Evolutionary conservation across 495 filamentous ascomycete species (phyloP).

Genomic region (Stereocaulon alpinum): DNA sequence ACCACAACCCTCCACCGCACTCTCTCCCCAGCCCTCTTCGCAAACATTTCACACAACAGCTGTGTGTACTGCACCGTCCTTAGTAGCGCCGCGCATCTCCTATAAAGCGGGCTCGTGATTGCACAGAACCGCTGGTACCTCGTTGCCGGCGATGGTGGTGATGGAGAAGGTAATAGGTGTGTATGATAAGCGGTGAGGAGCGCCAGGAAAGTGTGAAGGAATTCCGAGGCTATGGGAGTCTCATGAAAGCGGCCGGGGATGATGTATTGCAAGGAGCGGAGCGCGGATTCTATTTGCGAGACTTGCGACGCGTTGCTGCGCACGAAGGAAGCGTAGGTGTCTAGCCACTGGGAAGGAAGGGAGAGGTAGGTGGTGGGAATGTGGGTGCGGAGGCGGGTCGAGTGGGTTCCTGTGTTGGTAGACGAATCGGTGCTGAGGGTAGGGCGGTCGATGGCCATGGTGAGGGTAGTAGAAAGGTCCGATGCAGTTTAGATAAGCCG

Average conservation of each 20-base stretch:
- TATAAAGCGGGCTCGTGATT: slow-evolving; percentile 61
- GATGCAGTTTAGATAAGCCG: background rate
- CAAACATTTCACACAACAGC: slow-evolving; percentile 74
- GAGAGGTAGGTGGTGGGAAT: slow-evolving; percentile 28
- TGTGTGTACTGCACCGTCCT: slow-evolving; percentile 92
- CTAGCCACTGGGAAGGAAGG: slow-evolving; percentile 63
- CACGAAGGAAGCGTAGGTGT: slow-evolving; percentile 83
- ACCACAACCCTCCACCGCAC: slow-evolving; percentile 85
- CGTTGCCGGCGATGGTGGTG: slow-evolving; percentile 54
- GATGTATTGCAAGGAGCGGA: slow-evolving; percentile 88
- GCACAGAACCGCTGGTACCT: slow-evolving; percentile 91
- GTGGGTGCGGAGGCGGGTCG: slow-evolving; percentile 6
- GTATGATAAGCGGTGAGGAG: slow-evolving; percentile 93
- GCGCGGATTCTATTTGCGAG: slow-evolving; percentile 81
- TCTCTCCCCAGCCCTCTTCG: slow-evolving; percentile 70
- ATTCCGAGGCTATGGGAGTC: slow-evolving; percentile 88
- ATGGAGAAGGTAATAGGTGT: slow-evolving; percentile 64
- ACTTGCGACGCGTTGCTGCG: slow-evolving; percentile 87
- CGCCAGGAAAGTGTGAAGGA: slow-evolving; percentile 77
- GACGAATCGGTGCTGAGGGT: background rate
- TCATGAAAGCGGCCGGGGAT: slow-evolving; percentile 92
- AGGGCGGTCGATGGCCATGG: slow-evolving; percentile 9
- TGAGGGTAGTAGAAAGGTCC: background rate
- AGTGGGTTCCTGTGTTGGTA: background rate
- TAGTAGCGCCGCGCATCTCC: slow-evolving; percentile 63